Conservation (phyloP, 345 rosid genomes). For the Anacardium occidentale region DNA sequence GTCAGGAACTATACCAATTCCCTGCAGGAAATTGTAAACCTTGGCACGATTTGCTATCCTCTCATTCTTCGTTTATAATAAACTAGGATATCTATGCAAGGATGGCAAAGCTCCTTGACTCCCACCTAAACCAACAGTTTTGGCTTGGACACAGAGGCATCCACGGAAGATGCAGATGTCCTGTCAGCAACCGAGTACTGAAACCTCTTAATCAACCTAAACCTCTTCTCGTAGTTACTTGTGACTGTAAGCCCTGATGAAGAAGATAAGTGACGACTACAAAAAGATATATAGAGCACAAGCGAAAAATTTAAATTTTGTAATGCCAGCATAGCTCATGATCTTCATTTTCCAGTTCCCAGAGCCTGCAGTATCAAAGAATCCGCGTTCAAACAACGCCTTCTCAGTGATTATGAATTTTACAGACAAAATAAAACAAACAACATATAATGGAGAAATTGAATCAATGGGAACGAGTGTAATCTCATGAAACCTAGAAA, state of each 20-base stretch:
- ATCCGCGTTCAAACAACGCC: constrained; percentile 24
- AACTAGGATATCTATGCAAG: constrained; percentile 70
- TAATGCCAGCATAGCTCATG: constrained; percentile 48
- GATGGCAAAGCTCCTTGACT: constrained; percentile 52
- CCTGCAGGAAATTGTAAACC: constrained; percentile 71
- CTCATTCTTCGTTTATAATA: constrained; percentile 62
- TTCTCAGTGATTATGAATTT: constrained; percentile 1
- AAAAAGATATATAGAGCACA: constrained; percentile 32
- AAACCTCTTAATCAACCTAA: constrained; percentile 31
- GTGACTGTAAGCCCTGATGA: constrained; percentile 29
- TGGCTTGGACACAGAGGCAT: constrained; percentile 34
- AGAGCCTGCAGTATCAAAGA: background rate
- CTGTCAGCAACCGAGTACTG: constrained; percentile 49
- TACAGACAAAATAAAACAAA: background rate
- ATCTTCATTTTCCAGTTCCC: constrained; percentile 45
- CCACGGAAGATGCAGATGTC: constrained; percentile 41
- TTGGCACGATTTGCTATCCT: constrained; percentile 65
- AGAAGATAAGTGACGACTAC: constrained; percentile 29
- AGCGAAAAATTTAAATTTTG: constrained; percentile 55
- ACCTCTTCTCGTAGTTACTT: constrained; percentile 30
- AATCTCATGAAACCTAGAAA: too few relatives aligned
- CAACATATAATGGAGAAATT: background rate
- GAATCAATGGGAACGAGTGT: background rate
- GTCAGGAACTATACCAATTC: constrained; percentile 68
- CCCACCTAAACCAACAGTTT: constrained; percentile 28